phyloP scores from a whole-genome alignment of 1,284 basidiomycete genomes.

The Ganoderma leucocontextum region DNA sequence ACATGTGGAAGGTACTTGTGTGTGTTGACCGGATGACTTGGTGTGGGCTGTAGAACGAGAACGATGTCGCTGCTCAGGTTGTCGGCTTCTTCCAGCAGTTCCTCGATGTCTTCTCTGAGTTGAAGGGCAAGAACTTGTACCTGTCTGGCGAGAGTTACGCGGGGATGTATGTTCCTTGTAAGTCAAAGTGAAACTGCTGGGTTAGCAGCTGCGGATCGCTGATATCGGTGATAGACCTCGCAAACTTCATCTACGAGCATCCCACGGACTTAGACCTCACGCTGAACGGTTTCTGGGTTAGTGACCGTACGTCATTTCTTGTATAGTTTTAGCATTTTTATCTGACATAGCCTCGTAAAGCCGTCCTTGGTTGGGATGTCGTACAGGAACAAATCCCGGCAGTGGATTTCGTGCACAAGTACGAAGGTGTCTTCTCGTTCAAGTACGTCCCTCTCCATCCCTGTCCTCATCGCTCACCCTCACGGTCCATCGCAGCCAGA shows the following conservation, averaged over 20 bases:
- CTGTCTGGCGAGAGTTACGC: slow-evolving; percentile 76
- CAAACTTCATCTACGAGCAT: slow-evolving; percentile 74
- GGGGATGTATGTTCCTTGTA: slow-evolving; percentile 68
- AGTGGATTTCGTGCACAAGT: slow-evolving; percentile 76
- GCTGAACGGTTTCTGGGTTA: slow-evolving; percentile 77
- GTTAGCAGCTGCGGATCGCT: background rate
- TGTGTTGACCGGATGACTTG: slow-evolving; percentile 4
- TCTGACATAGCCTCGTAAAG: slow-evolving; percentile 48
- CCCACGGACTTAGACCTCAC: slow-evolving; percentile 59
- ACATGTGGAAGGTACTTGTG: background rate
- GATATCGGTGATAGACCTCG: slow-evolving; percentile 59
- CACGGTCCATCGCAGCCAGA: slow-evolving; percentile 51
- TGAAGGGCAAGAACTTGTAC: slow-evolving; percentile 76
- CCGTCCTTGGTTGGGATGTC: slow-evolving; percentile 59
- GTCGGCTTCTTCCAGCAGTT: slow-evolving; percentile 80
- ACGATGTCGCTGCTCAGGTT: slow-evolving; percentile 68
- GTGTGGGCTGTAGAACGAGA: slow-evolving; percentile 62
- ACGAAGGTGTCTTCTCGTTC: slow-evolving; percentile 71
- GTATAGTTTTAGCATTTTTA: background rate
- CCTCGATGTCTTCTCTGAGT: slow-evolving; percentile 72
- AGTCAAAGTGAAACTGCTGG: slow-evolving; percentile 37
- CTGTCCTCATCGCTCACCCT: background rate
- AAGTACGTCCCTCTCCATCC: slow-evolving; percentile 53
- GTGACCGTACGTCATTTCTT: slow-evolving; percentile 62
- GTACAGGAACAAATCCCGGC: slow-evolving; percentile 74